Base-by-base conservation (phyloP, 352 stramenopile species). In the Phytophthora pinifolia region DNA sequence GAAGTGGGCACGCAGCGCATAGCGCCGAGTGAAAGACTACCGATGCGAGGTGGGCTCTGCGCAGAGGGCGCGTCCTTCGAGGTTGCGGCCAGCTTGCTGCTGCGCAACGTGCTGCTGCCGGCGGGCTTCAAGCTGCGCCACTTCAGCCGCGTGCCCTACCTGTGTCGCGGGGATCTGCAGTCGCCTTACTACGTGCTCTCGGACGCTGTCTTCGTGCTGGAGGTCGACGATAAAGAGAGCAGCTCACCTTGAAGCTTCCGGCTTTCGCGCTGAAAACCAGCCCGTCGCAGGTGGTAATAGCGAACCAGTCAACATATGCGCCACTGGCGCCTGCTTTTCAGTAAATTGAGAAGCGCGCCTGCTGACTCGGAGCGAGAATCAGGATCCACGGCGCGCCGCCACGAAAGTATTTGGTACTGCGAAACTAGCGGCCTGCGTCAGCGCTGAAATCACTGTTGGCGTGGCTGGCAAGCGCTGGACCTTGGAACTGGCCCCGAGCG, bases 151-250 rank as follows among this genome's bases (percentile, higher is more conserved):
- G 84, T 94, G 36, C 84, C 84, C 39, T 94, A 94, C 62, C 59
- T 94, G 39, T 92, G 80, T 54, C 79, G 81, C 7, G 84, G 84
- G 13, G 84, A 92, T 51, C 58, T 92, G 37, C 78, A 72, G 15
- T 76, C 91, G 51, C 76, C 84, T 31, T 94, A 91, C 70, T 92
- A 92, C 54, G 81, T 92, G 47, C 64, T 94, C 10, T 87, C 74
- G n/a, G 84, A 94, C 51, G 84, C 84, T 20, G 83, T 94, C 46
- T 92, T 92, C 59, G 82, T 91, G 58, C 56, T 92, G 6, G 61
- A 84, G 70, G 73, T 88, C 10, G 75, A 81, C 56, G 30, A 64
- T 10, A 53, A 54, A 25, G 37, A 32, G 37, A 18, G n/a, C 42
- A 1, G 17, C 33, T 46, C 60, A 42, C 42, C 41, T 46, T 64